phyloP scores from a whole-genome alignment of 495 filamentous ascomycete genomes.

The Stereocaulon alpinum region DNA sequence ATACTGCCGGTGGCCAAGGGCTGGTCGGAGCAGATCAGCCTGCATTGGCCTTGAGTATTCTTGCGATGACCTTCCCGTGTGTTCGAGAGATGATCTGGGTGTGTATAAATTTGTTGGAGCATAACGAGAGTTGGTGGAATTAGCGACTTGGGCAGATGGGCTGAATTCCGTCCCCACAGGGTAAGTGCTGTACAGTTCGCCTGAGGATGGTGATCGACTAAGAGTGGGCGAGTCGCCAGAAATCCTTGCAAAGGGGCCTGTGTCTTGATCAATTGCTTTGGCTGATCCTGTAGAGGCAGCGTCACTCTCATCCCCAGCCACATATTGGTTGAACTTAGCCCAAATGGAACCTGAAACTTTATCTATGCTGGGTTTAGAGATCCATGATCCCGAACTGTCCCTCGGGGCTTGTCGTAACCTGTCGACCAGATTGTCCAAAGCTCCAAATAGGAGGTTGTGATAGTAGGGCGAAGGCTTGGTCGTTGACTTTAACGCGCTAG shows the following conservation, averaged over 20 bases:
- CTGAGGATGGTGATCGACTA: constrained; percentile 66
- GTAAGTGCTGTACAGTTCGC: constrained; percentile 64
- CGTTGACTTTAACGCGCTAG: constrained; percentile 64
- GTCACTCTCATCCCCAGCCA: constrained; percentile 79
- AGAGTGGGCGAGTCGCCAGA: constrained; percentile 69
- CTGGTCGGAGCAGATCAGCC: constrained; percentile 15
- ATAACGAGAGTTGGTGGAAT: constrained; percentile 46
- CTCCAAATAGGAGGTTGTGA: constrained; percentile 57
- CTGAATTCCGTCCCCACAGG: constrained; percentile 25
- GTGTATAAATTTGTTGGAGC: constrained; percentile 46
- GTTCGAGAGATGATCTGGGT: constrained; percentile 40
- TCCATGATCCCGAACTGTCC: constrained; percentile 62
- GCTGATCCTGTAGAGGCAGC: constrained; percentile 46
- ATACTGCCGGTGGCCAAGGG: constrained; percentile 11
- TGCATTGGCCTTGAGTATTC: constrained; percentile 36
- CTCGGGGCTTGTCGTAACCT: constrained; percentile 75
- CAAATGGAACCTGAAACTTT: constrained; percentile 82
- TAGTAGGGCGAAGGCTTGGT: constrained; percentile 79
- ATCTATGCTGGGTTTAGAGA: constrained; percentile 88
- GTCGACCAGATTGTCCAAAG: constrained; percentile 73
- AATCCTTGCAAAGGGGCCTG: constrained; percentile 73
- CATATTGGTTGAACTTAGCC: constrained; percentile 87
- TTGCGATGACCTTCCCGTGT: constrained; percentile 36
- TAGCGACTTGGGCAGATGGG: constrained; percentile 32
- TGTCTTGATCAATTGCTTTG: constrained; percentile 45